These are phyloP conservation scores for Paraconiothyrium brasiliense DNA, from an alignment of 2,329 filamentous ascomycete species.

Conservation along the genomic window DNA sequence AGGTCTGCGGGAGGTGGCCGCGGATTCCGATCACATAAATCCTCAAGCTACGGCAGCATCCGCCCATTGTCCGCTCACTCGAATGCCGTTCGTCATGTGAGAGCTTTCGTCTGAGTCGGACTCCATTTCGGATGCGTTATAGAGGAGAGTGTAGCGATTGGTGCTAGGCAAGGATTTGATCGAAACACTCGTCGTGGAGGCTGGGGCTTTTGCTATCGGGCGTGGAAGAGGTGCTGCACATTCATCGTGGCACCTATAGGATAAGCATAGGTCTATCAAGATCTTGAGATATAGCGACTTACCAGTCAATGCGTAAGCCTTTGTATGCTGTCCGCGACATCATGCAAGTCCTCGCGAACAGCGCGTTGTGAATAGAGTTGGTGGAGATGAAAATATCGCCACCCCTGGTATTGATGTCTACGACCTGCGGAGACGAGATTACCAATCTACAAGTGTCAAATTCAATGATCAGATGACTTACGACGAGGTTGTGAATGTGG, in stretches of 20 bases:
- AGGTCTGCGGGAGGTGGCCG: not conserved
- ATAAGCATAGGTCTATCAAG: not conserved
- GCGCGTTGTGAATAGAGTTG: constrained; percentile 79
- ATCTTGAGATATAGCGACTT: not conserved
- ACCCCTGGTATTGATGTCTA: constrained; percentile 68
- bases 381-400: constrained; percentile 74
- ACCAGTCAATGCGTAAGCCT: constrained; percentile 73
- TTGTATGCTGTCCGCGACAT: constrained; percentile 74
- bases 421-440: constrained; percentile 54
- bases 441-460: too few relatives aligned
- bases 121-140: constrained; percentile 35
- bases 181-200: constrained; percentile 17
- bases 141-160: constrained; percentile 45
- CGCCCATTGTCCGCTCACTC: constrained; percentile 32
- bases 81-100: constrained; percentile 32
- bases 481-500: constrained; percentile 80
- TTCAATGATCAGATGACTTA: not conserved
- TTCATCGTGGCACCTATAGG: constrained; percentile 67
- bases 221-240: constrained; percentile 69
- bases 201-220: constrained; percentile 21
- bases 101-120: constrained; percentile 40
- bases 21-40: not conserved
- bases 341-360: constrained; percentile 82
- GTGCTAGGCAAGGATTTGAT: constrained; percentile 34
- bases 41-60: constrained; percentile 30